Evolutionary conservation across 73 alveolate genomes (phyloP).

Genomic region (Effrenium voratum): DNA sequence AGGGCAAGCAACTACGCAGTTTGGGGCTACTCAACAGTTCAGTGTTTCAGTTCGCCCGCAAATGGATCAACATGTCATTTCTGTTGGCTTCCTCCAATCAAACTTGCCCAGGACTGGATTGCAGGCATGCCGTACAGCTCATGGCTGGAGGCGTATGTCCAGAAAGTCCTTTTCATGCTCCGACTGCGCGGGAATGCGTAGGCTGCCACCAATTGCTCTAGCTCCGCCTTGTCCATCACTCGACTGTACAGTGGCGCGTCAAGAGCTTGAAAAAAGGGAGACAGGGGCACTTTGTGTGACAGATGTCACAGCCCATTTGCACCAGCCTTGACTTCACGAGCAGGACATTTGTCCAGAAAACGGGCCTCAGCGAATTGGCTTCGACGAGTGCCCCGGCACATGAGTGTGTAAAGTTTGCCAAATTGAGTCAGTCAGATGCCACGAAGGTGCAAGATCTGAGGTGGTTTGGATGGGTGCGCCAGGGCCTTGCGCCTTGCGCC

Average conservation of each 20-base stretch:
- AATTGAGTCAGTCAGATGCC: not conserved
- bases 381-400: constrained; percentile 41
- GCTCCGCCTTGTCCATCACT: no score
- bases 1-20: no score
- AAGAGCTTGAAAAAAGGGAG: no score
- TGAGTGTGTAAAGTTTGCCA: not conserved
- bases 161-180: constrained; percentile 84
- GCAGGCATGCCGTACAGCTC: constrained; percentile 80
- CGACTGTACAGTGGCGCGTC: no score
- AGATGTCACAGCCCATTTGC: no score
- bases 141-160: constrained; percentile 94
- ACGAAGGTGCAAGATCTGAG: not conserved
- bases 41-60: not conserved
- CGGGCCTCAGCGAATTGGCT: constrained; percentile 74
- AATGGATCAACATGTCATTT: not conserved
- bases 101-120: not conserved
- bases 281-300: no score
- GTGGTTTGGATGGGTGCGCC: constrained; percentile 86
- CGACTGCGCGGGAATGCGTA: not conserved
- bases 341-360: constrained; percentile 69
- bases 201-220: no score
- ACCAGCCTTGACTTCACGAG: no score
- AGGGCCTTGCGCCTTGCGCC: not conserved
- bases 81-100: not conserved
- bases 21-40: no score